Evolutionary conservation across 441 rosid species (phyloP), one percentile per base, ranked within the genome.

Genomic region (Erodium texanum): DNA sequence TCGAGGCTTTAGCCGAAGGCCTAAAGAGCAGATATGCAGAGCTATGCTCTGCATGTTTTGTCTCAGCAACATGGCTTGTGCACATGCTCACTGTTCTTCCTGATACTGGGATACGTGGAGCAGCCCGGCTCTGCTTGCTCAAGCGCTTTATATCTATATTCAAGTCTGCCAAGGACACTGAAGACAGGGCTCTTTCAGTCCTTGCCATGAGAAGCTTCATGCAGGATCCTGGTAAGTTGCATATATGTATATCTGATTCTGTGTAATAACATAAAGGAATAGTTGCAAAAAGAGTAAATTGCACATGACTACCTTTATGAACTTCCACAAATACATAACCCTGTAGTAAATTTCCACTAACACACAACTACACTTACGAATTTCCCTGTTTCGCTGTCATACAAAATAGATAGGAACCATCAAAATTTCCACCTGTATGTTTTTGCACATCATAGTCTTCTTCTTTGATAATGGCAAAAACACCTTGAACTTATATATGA

Each of bases 1-100:
- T 88, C 74, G 92, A 88, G 85, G 89, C 87, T 66, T 71, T 88
- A 67, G 86, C 84, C 65, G 95, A 88, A 74, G 87, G 95, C 64
- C 52, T 86, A 59, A 81, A 76, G 73, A 85, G 86, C 81, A 76
- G 68, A 75, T 5, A 70, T 45, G 71, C 81, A 61, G 84, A 82
- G 71, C 50, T 86, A 29, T 61, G 54, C 68, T 80, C 91, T 18
- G 81, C 83, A 0, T 83, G 89, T 74, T 82, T 88, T 24, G 70
- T 79, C 50, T 78, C 92, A 7, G 87, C 95, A 64, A 70, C 84
- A 34, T 88, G 95, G 95, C 95, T 88, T 0, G 65, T 77, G 24
- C 74, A 85, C 79, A 82, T 84, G 89, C 86, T 88, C 5, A 43
- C 54, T 45, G 68, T 69, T 79, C 83, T 86, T 72, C 95, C 95